A percentile compares a stretch with the other conserved stretches of the same genome.
phyloP scores from a whole-genome alignment of 108 stramenopile species.

The Thalassiosira profunda region DNA sequence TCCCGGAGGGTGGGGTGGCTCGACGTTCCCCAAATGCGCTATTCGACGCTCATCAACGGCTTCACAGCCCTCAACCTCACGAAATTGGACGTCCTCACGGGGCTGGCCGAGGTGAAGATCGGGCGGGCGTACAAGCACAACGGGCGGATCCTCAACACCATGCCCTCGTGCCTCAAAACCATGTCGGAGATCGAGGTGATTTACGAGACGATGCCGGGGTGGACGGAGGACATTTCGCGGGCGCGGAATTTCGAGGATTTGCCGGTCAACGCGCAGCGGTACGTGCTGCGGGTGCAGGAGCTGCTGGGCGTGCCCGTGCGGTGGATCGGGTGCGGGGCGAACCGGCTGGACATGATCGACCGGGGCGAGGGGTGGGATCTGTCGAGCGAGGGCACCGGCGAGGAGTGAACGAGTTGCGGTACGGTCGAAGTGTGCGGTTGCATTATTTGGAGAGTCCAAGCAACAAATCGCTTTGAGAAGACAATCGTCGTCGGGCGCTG shows the following conservation, averaged over 20 bases:
- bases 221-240: slow-evolving; percentile 93
- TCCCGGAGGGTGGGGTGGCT: slow-evolving; percentile 98
- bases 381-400: slow-evolving; percentile 25
- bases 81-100: slow-evolving; percentile 98
- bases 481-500: too few species aligned
- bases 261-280: slow-evolving; percentile 92
- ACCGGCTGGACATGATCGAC: slow-evolving; percentile 92
- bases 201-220: slow-evolving; percentile 96
- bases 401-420: too few species aligned
- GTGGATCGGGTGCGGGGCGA: slow-evolving; percentile 99
- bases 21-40: slow-evolving; percentile 97
- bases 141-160: slow-evolving; percentile 85
- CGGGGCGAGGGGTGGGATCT: slow-evolving; percentile 85
- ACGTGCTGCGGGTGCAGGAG: slow-evolving; percentile 95
- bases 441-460: too few species aligned
- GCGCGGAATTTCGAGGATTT: slow-evolving; percentile 95
- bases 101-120: slow-evolving; percentile 84
- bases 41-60: slow-evolving; percentile 95
- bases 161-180: slow-evolving; percentile 93
- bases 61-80: slow-evolving; percentile 97
- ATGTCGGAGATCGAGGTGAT: slow-evolving; percentile 91
- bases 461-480: too few species aligned
- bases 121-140: slow-evolving; percentile 91
- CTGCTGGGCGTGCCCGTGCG: slow-evolving; percentile 93
- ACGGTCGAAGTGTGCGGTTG: too few species aligned